phyloP scores from a whole-genome alignment of 805 yeast species.

The Yarrowia keelungensis region DNA sequence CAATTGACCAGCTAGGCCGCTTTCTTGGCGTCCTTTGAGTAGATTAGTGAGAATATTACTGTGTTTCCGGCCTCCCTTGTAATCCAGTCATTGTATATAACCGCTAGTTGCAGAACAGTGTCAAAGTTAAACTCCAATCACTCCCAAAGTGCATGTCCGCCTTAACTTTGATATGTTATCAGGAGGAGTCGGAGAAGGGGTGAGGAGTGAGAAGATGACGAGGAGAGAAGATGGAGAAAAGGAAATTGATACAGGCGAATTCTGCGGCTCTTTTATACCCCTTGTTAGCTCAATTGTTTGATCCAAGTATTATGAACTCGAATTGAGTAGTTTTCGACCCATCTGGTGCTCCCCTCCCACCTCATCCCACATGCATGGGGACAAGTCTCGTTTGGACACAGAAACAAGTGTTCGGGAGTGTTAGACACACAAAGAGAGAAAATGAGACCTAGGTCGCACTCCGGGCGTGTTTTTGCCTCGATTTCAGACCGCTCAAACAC shows the following conservation, averaged over 20 bases:
- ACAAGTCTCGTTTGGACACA: neutral
- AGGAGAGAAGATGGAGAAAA: neutral
- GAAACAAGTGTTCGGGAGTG: too few relatives aligned
- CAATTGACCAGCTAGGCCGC: neutral
- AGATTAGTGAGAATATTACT: too few relatives aligned
- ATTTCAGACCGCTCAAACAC: too few relatives aligned
- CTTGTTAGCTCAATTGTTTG: neutral
- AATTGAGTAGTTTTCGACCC: too few relatives aligned
- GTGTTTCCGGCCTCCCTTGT: too few relatives aligned
- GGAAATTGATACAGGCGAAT: too few relatives aligned
- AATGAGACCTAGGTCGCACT: too few relatives aligned
- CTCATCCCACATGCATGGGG: slow-evolving; percentile 10
- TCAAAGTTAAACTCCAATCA: neutral
- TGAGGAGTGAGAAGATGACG: neutral
- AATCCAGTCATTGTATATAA: too few relatives aligned
- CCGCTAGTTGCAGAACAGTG: neutral
- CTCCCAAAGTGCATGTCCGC: slow-evolving; percentile 19
- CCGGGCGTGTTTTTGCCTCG: too few relatives aligned
- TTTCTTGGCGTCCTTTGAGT: too few relatives aligned
- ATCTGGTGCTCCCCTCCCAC: neutral
- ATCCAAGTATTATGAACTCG: too few relatives aligned
- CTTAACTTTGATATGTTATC: slow-evolving; percentile 30
- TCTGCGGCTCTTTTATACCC: neutral
- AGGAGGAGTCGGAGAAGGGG: neutral
- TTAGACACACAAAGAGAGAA: too few relatives aligned